Percentiles rank a stretch among this genome's conserved stretches.
phyloP scores from a whole-genome alignment of 2,329 filamentous ascomycete genomes.

The Zopfia rhizophila region DNA sequence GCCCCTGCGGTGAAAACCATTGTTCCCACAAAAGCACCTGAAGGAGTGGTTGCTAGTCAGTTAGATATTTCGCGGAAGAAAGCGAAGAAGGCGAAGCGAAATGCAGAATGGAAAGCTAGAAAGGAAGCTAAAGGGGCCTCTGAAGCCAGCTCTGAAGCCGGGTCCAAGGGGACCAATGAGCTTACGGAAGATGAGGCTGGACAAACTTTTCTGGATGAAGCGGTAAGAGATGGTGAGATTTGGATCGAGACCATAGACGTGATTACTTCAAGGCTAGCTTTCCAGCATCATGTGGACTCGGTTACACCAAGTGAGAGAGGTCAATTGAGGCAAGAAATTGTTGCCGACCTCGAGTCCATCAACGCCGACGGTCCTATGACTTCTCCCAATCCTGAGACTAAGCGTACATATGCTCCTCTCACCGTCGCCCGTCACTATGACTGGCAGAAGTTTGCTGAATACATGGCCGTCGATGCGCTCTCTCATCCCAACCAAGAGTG shows the following conservation, averaged over 20 bases:
- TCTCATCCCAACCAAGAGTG: too few species aligned
- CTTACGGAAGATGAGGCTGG: not conserved
- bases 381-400: too few species aligned
- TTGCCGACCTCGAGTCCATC: too few species aligned
- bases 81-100: slow-evolving; percentile 34
- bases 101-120: slow-evolving; percentile 34
- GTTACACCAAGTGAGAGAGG: too few species aligned
- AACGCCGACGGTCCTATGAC: too few species aligned
- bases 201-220: not conserved
- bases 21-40: not conserved
- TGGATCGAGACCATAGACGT: not conserved
- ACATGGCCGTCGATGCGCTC: not conserved
- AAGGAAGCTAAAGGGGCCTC: slow-evolving; percentile 18
- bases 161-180: not conserved
- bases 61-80: slow-evolving; percentile 33
- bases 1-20: slow-evolving; percentile 8
- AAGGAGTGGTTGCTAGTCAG: slow-evolving; percentile 1
- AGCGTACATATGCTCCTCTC: too few species aligned
- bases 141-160: too few species aligned
- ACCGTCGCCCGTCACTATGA: not conserved
- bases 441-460: not conserved
- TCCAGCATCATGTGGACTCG: too few species aligned
- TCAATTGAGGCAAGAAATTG: too few species aligned
- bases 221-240: too few species aligned
- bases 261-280: slow-evolving; percentile 20